Conservation (phyloP, 2,329 filamentous ascomycete genomes). For the Neonectria sp. region DNA sequence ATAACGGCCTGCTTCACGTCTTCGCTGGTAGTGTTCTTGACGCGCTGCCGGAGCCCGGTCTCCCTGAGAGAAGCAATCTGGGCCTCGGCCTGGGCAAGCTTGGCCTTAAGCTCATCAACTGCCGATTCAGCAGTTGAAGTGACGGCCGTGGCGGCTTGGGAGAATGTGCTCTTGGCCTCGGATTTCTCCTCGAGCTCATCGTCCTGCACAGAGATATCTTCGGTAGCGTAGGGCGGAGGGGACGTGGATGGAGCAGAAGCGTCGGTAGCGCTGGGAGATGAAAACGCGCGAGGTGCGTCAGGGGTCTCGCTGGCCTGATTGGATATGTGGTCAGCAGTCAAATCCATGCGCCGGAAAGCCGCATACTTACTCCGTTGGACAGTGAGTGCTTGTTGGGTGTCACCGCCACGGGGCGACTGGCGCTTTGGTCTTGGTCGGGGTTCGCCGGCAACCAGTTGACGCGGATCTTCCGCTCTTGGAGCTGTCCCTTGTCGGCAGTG, state of each 20-base stretch:
- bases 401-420: conserved; percentile 43
- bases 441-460: conserved; percentile 85
- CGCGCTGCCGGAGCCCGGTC: conserved; percentile 82
- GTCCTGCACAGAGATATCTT: conserved; percentile 51
- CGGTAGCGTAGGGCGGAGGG: conserved; percentile 54
- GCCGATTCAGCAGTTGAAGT: conserved; percentile 60
- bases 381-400: conserved; percentile 61
- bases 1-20: conserved; percentile 65
- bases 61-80: conserved; percentile 81
- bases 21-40: conserved; percentile 63
- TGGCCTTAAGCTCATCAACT: conserved; percentile 76
- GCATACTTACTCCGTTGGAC: conserved; percentile 58
- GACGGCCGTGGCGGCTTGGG: conserved; percentile 63
- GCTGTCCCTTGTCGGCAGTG: conserved; percentile 81
- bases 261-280: conserved; percentile 59
- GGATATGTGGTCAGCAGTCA: conserved; percentile 31
- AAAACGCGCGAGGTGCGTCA: conserved; percentile 61
- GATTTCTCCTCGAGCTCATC: conserved; percentile 47
- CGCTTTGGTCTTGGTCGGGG: conserved; percentile 53
- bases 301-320: conserved; percentile 59
- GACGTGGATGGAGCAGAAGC: conserved; percentile 50
- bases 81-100: conserved; percentile 82
- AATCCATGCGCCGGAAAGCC: not conserved
- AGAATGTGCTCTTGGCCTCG: conserved; percentile 50
- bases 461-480: conserved; percentile 96